Percentiles rank a stretch among this genome's conserved stretches.
Conservation (phyloP, 1,139 yeast species). For the Geotrichum carabidarum region DNA sequence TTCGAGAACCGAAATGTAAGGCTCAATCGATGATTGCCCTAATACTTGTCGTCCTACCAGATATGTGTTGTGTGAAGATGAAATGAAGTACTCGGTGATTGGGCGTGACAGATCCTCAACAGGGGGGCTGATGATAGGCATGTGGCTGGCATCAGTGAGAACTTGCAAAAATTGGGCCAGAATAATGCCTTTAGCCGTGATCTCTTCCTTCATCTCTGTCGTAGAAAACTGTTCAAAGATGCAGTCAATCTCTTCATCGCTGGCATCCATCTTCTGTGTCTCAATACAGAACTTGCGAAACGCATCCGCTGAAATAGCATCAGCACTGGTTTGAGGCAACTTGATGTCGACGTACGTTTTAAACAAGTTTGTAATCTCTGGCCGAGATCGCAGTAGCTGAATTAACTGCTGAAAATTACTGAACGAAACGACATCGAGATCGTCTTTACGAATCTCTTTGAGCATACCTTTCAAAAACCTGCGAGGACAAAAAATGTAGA, state of each 20-base stretch:
- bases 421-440: conserved; percentile 52
- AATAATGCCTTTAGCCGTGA: conserved; percentile 9
- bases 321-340: conserved; percentile 16
- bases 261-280: conserved; percentile 41
- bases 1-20: conserved; percentile 81
- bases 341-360: conserved; percentile 22
- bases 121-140: conserved; percentile 34
- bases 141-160: conserved; percentile 47
- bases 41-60: conserved; percentile 84
- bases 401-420: conserved; percentile 72
- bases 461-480: conserved; percentile 43
- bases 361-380: conserved; percentile 47
- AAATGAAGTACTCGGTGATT: conserved; percentile 76
- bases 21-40: conserved; percentile 86
- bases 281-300: conserved; percentile 47
- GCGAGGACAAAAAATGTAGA: conserved; percentile 61
- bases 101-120: conserved; percentile 59
- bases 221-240: conserved; percentile 11
- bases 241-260: not conserved
- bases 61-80: conserved; percentile 94
- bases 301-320: conserved; percentile 35
- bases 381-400: conserved; percentile 46
- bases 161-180: conserved; percentile 47
- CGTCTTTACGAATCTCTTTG: conserved; percentile 22
- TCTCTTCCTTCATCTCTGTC: not conserved